Evolutionary conservation across 106 monocot genomes (phyloP).

Genomic region (Dioscorea dumetorum): DNA sequence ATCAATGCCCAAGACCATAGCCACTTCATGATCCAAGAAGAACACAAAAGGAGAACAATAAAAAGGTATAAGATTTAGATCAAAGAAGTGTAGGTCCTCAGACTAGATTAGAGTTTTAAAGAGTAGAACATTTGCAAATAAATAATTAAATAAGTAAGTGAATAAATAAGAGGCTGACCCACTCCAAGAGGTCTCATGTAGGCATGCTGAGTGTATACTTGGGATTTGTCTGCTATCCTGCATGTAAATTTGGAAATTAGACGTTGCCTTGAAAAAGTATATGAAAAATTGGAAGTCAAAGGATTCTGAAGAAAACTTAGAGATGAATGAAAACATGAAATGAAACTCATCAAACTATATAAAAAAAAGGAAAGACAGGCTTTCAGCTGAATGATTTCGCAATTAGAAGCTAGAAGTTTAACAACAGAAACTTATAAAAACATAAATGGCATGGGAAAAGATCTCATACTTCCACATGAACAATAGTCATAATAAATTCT

Average conservation of each 20-base stretch:
- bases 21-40: constrained; percentile 38
- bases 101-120: not conserved
- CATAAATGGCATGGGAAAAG: no score
- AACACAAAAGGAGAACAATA: constrained; percentile 9
- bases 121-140: not conserved
- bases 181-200: constrained; percentile 99
- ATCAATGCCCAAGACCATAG: constrained; percentile 95
- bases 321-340: no score
- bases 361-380: no score
- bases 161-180: constrained; percentile 38
- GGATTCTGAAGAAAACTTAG: no score
- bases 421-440: no score
- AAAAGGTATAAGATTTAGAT: not conserved
- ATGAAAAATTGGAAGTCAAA: no score
- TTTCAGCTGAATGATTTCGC: no score
- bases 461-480: no score
- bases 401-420: no score
- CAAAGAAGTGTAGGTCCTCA: not conserved
- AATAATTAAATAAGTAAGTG: not conserved
- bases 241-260: not conserved
- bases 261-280: no score
- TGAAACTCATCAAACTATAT: no score
- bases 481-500: no score
- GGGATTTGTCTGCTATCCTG: constrained; percentile 99
- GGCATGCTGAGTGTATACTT: constrained; percentile 96